phyloP scores from a whole-genome alignment of 176 grass and related monocot genomes.

The Lolium multiflorum region DNA sequence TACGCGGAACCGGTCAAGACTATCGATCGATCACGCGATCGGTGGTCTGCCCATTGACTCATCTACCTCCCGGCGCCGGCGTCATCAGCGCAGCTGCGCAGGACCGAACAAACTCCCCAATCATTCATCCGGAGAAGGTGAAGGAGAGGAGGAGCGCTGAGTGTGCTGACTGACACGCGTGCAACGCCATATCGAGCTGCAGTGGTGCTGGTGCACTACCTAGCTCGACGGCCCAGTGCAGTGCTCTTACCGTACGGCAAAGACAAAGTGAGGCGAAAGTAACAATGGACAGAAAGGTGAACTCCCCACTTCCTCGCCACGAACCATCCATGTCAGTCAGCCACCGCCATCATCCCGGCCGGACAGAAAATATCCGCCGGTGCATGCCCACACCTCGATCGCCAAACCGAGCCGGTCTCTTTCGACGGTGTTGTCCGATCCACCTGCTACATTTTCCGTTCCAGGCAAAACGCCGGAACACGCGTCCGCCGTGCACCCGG shows the following conservation, averaged over 20 bases:
- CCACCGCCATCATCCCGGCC: background rate
- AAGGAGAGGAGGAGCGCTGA: background rate
- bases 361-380: background rate
- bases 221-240: background rate
- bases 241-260: background rate
- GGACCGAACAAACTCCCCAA: background rate
- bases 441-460: background rate
- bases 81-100: background rate
- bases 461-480: background rate
- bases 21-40: background rate
- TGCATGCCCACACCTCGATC: background rate
- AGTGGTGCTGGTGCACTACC: background rate
- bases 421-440: background rate
- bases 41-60: background rate
- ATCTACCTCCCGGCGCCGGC: background rate
- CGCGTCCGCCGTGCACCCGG: background rate
- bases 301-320: background rate
- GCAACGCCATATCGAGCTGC: background rate
- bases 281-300: background rate
- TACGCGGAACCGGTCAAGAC: background rate
- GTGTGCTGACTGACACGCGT: background rate
- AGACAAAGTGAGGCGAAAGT: background rate
- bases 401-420: background rate
- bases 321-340: background rate
- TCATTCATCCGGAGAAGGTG: background rate